Base-by-base conservation (phyloP, 345 rosid species). In the Gynandropsis gynandra region DNA sequence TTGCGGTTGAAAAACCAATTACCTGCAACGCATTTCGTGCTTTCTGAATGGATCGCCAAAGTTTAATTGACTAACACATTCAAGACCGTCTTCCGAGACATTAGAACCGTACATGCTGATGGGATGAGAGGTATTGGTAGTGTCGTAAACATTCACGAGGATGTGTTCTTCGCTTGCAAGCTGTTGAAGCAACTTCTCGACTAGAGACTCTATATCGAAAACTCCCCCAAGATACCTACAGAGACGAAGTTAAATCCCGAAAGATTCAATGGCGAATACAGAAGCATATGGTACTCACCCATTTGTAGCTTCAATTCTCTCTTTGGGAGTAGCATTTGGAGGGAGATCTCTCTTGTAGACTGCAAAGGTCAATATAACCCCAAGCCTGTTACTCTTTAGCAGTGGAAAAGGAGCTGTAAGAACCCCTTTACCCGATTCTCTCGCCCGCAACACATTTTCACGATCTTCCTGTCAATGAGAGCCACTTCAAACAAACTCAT, bases 11-110 rank as follows among this genome's bases (percentile, higher is more conserved):
- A 51, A 8, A 11, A 40, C 13, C 46, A 56, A 44, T 61, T 37
- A 90, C 98, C 98, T 87, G 95, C 98, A 90, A n/a, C 71, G 82
- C 98, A 90, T 87, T 73, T 87, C 96, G 65, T 90, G 96, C 68
- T 70, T 86, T 67, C 95, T 75, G 50, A 71, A 75, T n/a, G 98
- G 98, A 77, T 90, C 98, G 37, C 96, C 96, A 70, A 90, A 90
- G 63, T 65, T 83, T 52, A 90, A 87, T 63, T 54, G 16, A 64
- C 95, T 90, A 63, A 77, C 64, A 65, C 50, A 81, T 70, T 77
- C 76, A 75, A 83, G 72, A 31, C 54, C 71, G 62, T 79, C 80
- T 62, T 67, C 77, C 11, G 76, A 72, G 42, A 64, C 74, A 69
- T 82, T 62, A 61, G 85, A 76, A 58, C 95, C 98, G 48, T 83